Conservation (phyloP, 2,329 filamentous ascomycete genomes). For the Thyridium curvatum region DNA sequence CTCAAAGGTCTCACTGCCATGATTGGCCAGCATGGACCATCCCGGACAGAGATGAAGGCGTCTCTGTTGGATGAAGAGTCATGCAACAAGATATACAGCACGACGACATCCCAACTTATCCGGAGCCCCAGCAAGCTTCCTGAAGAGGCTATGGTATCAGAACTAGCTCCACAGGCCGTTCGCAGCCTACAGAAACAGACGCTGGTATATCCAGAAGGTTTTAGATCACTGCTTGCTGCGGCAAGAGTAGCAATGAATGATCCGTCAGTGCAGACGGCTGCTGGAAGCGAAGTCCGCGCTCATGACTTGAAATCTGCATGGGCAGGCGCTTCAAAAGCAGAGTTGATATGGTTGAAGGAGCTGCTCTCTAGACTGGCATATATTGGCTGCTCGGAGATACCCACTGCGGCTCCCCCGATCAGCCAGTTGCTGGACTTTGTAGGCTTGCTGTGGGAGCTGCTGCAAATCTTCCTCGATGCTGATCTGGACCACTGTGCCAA, state of each 20-base stretch:
- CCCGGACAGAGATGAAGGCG: slow-evolving; percentile 11
- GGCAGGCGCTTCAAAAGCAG: not conserved
- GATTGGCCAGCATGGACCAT: slow-evolving; percentile 29
- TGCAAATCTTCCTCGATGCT: slow-evolving; percentile 27
- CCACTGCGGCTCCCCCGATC: slow-evolving; percentile 18
- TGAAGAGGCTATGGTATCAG: slow-evolving; percentile 29
- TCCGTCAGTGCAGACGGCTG: too few species aligned
- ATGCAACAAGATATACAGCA: slow-evolving; percentile 11
- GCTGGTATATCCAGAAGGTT: slow-evolving; percentile 26
- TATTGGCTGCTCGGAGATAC: slow-evolving; percentile 39
- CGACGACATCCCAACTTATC: too few species aligned
- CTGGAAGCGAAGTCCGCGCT: too few species aligned
- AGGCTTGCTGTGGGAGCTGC: slow-evolving; percentile 15
- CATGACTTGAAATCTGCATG: too few species aligned
- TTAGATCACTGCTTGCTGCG: slow-evolving; percentile 21
- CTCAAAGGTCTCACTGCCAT: slow-evolving; percentile 39
- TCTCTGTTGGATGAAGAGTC: slow-evolving; percentile 10
- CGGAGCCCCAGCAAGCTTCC: slow-evolving; percentile 6
- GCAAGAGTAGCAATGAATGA: slow-evolving; percentile 10
- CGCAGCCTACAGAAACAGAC: slow-evolving; percentile 9
- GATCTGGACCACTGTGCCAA: slow-evolving; percentile 15
- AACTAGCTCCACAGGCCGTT: slow-evolving; percentile 31
- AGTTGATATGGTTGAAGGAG: slow-evolving; percentile 17
- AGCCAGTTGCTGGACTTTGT: slow-evolving; percentile 13
- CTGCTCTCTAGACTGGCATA: slow-evolving; percentile 39